Conservation (phyloP, 2,329 filamentous ascomycete genomes). For the Diaporthe sp. region DNA sequence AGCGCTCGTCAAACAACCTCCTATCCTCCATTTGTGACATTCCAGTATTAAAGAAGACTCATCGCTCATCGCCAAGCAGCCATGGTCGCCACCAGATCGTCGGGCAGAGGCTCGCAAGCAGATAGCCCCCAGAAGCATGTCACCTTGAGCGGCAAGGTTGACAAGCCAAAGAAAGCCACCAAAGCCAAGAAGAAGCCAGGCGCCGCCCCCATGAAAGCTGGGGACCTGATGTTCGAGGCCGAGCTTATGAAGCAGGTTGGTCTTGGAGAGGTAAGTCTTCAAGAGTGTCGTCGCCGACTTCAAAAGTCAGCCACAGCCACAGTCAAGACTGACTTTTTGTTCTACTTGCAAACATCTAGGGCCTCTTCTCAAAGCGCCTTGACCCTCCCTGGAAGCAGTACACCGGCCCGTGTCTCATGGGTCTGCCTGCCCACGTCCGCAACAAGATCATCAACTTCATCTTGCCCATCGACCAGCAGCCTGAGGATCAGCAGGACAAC, state of each 20-base stretch:
- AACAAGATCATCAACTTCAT: slow-evolving; percentile 6
- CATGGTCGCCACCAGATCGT: slow-evolving; percentile 4
- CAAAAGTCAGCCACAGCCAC: neutral
- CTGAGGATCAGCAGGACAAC: neutral
- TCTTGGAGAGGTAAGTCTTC: neutral
- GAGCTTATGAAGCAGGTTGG: neutral
- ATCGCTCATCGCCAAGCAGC: neutral
- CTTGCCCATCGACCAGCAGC: neutral
- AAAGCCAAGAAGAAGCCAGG: neutral
- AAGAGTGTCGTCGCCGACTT: neutral
- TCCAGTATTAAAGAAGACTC: too few relatives aligned
- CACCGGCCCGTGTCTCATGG: neutral
- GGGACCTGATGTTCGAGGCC: neutral
- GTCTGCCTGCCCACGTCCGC: neutral
- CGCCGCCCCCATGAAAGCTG: neutral
- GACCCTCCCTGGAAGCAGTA: neutral
- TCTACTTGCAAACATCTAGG: neutral
- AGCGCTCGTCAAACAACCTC: too few relatives aligned
- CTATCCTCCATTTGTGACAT: too few relatives aligned
- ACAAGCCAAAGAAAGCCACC: neutral
- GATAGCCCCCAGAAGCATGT: too few relatives aligned
- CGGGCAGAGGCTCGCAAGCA: neutral
- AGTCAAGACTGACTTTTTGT: neutral
- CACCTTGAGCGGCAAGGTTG: neutral
- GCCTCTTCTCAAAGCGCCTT: neutral